Conservation (phyloP, 2,329 filamentous ascomycete genomes). For the Penicillium sp. region DNA sequence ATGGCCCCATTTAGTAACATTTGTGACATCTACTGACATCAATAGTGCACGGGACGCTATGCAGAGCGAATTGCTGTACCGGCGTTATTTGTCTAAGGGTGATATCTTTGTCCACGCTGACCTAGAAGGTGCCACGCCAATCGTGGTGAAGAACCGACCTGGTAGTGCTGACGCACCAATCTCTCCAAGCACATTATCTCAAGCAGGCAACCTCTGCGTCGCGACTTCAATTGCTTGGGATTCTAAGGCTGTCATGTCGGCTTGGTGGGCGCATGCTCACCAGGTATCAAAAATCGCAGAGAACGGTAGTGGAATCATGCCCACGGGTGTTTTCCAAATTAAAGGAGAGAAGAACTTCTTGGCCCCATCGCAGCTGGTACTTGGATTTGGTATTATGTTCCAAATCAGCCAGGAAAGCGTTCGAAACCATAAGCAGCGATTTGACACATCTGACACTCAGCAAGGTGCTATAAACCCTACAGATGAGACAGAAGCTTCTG, state of each 20-base stretch:
- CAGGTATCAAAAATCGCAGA: slow-evolving; percentile 85
- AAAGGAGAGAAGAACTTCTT: slow-evolving; percentile 87
- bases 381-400: slow-evolving; percentile 87
- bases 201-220: slow-evolving; percentile 82
- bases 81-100: slow-evolving; percentile 77
- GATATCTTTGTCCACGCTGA: slow-evolving; percentile 93
- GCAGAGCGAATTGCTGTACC: slow-evolving; percentile 91
- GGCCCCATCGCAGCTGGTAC: slow-evolving; percentile 78
- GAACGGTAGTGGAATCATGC: slow-evolving; percentile 73
- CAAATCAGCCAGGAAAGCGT: slow-evolving; percentile 86
- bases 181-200: slow-evolving; percentile 83
- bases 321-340: slow-evolving; percentile 74
- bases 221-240: slow-evolving; percentile 92
- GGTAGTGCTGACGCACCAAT: slow-evolving; percentile 78
- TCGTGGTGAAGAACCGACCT: slow-evolving; percentile 86
- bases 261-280: slow-evolving; percentile 90
- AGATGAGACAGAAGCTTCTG: slow-evolving; percentile 26
- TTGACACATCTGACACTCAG: slow-evolving; percentile 38
- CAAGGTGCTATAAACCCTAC: slow-evolving; percentile 2
- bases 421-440: slow-evolving; percentile 69
- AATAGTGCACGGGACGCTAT: slow-evolving; percentile 72
- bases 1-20: slow-evolving; percentile 9
- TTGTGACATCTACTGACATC: slow-evolving; percentile 12
- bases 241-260: slow-evolving; percentile 90
- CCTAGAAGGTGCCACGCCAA: slow-evolving; percentile 74